Conservation (phyloP, 768 basidiomycete species). For the Russula sp. region DNA sequence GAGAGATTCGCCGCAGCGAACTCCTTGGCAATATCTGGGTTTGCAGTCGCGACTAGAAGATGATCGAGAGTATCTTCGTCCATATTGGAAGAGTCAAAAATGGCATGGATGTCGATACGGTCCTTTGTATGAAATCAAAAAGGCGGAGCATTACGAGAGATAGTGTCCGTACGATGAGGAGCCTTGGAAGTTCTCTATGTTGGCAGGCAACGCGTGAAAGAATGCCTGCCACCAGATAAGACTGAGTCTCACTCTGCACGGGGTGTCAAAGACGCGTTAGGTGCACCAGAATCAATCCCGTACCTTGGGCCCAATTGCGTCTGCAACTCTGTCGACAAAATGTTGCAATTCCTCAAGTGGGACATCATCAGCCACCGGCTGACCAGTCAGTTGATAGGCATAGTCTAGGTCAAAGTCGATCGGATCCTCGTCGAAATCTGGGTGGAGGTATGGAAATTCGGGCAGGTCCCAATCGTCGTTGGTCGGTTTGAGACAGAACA, state of each 20-base stretch:
- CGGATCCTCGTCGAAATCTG: constrained; percentile 54
- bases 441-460: constrained; percentile 67
- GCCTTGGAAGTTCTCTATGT: constrained; percentile 45
- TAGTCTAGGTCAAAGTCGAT: constrained; percentile 56
- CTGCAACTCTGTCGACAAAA: constrained; percentile 57
- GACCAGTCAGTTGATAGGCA: constrained; percentile 50
- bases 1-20: constrained; percentile 47
- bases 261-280: not conserved
- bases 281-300: constrained; percentile 25
- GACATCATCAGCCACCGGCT: constrained; percentile 59
- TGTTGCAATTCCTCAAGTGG: constrained; percentile 48
- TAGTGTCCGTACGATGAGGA: constrained; percentile 48
- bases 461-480: constrained; percentile 79
- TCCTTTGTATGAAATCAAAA: constrained; percentile 41
- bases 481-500: constrained; percentile 76
- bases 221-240: constrained; percentile 59
- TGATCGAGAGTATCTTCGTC: constrained; percentile 54
- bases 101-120: constrained; percentile 49
- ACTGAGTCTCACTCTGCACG: constrained; percentile 50
- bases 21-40: constrained; percentile 58
- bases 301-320: constrained; percentile 58
- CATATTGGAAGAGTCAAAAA: constrained; percentile 54
- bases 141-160: not conserved
- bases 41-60: constrained; percentile 63
- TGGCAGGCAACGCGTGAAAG: constrained; percentile 66